Conservation (phyloP, 495 filamentous ascomycete genomes). For the Neurospora pannonica region DNA sequence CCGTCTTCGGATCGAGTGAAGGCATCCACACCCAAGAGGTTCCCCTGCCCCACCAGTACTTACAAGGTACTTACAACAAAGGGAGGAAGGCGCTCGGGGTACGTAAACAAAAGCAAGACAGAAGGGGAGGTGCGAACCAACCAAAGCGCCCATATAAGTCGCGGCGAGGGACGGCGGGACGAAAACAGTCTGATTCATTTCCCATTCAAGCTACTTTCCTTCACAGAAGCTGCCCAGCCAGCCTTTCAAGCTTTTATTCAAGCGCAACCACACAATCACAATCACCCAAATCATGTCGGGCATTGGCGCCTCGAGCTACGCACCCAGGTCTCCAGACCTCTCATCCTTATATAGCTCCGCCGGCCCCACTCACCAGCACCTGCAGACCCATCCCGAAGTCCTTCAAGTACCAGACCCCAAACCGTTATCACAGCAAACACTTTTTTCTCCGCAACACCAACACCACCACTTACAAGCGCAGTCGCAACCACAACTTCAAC, state of each 20-base stretch:
- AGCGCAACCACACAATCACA: neutral
- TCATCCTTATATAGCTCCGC: conserved; percentile 37
- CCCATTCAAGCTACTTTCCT: neutral
- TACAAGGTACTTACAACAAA: neutral
- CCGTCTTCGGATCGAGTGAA: neutral
- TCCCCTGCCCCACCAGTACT: neutral
- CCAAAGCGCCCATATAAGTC: neutral
- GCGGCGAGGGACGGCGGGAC: neutral
- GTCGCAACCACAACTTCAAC: conserved; percentile 1
- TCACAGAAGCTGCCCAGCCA: neutral
- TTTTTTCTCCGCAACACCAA: conserved; percentile 12
- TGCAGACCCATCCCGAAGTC: conserved; percentile 7
- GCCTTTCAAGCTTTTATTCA: neutral
- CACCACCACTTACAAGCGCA: conserved; percentile 12
- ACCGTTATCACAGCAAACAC: conserved; percentile 16
- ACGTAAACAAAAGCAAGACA: neutral
- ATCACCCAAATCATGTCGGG: conserved; percentile 28
- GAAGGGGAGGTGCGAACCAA: neutral
- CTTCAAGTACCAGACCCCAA: conserved; percentile 5
- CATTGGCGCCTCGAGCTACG: conserved; percentile 33
- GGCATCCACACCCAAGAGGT: neutral
- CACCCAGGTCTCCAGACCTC: conserved; percentile 48
- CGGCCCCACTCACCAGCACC: conserved; percentile 15
- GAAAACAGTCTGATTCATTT: neutral
- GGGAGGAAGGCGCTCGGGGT: neutral